phyloP scores from a whole-genome alignment of 768 basidiomycete genomes.

The Hemileccinum impolitum region DNA sequence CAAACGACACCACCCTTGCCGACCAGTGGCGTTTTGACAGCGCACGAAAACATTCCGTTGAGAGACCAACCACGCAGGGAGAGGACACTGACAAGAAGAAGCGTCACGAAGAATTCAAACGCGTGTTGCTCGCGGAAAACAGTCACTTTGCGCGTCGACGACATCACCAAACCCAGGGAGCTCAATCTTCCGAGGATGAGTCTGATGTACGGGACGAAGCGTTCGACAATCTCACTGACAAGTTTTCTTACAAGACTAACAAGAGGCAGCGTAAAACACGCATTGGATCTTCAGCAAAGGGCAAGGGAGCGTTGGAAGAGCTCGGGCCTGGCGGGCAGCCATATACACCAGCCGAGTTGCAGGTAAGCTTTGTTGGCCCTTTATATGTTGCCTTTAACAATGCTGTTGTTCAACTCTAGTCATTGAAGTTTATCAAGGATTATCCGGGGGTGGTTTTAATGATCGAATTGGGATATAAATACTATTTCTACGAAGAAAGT shows the following conservation, averaged over 20 bases:
- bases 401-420: constrained; percentile 14
- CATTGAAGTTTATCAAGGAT: constrained; percentile 55
- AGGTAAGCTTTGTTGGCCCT: constrained; percentile 37
- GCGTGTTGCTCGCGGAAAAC: constrained; percentile 48
- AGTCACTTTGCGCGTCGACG: constrained; percentile 31
- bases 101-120: constrained; percentile 47
- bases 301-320: constrained; percentile 36
- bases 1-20: constrained; percentile 16
- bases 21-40: constrained; percentile 48
- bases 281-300: constrained; percentile 20
- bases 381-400: neutral
- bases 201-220: constrained; percentile 44
- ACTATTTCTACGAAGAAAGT: constrained; percentile 80
- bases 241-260: constrained; percentile 41
- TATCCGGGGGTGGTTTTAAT: constrained; percentile 68
- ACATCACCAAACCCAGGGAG: constrained; percentile 7
- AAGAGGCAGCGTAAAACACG: constrained; percentile 38
- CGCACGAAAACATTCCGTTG: constrained; percentile 1
- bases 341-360: constrained; percentile 77
- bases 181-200: constrained; percentile 22
- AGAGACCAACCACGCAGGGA: neutral
- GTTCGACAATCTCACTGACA: constrained; percentile 45
- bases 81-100: constrained; percentile 48
- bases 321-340: constrained; percentile 67
- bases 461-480: constrained; percentile 84